Evolutionary conservation across 768 basidiomycete genomes (phyloP), one percentile per base, ranked within the genome.

Genomic region (Serendipita indica): DNA sequence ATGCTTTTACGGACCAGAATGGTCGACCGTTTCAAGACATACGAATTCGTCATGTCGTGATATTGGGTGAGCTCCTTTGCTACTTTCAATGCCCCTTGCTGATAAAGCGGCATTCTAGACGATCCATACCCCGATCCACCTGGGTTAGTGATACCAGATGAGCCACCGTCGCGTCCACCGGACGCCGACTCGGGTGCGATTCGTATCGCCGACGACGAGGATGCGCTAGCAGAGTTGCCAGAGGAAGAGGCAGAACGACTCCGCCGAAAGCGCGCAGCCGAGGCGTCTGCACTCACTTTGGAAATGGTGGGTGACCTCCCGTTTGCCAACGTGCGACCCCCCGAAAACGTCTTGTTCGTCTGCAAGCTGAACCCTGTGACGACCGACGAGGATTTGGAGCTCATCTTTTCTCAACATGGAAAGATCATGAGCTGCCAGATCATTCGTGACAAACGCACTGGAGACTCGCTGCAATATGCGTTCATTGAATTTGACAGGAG

Each of bases 281-380:
- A 81, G 1, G 91, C 94, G 0, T 91, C 92, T 43, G 96, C 96
- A 0, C 74, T 99, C 35, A 98, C 96, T 3, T 79, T 99, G 56
- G 96, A 99, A 71, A 99, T 99, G 96, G 94, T 99, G 59, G 96
- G 96, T 32, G 96, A 99, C 71, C 74, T 98, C 57, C 96, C 96
- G 1, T 98, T 99, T 68, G 96, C 96, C 25, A 92, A 94, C 66
- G 92, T 99, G 41, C 81, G 92, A 41, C 96, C 96, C 0, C 96
- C 96, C 0, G 96, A 99, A 72, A 98, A 98, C 69, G 92, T 98
- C 27, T 72, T 99, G 12, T 99, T 99, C 70, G 93, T 99, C 7
- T 99, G 96, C 82, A 98, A 98, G 68, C 79, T 98, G 63, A 99
- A 99, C 67, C 80, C 89, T 20, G 93, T 96, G 18, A 98, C 96